Evolutionary conservation across 441 rosid genomes (phyloP).

Genomic region (Croton setiger): DNA sequence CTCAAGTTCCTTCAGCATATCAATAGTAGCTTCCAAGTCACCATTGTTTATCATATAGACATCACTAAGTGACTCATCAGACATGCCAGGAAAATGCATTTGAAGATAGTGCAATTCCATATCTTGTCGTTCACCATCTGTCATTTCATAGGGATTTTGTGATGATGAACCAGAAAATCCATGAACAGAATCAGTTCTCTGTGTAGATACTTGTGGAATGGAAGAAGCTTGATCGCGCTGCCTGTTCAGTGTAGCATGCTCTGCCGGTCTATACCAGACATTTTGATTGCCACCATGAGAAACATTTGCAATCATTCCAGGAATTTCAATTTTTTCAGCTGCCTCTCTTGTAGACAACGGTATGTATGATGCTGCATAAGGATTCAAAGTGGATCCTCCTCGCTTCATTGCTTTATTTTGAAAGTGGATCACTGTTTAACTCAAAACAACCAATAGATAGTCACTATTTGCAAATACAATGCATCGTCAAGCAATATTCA

Average conservation of each 20-base stretch:
- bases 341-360: constrained; percentile 66
- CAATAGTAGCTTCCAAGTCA: constrained; percentile 71
- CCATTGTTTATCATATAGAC: constrained; percentile 65
- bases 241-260: constrained; percentile 28
- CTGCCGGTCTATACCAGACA: constrained; percentile 30
- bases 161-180: constrained; percentile 34
- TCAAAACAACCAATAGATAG: neutral
- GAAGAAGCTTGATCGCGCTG: constrained; percentile 28
- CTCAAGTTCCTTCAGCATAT: constrained; percentile 88
- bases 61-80: constrained; percentile 67
- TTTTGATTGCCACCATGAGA: constrained; percentile 26
- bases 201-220: constrained; percentile 24
- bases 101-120: constrained; percentile 72
- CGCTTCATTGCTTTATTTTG: constrained; percentile 50
- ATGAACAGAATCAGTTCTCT: constrained; percentile 28
- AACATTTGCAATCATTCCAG: constrained; percentile 18
- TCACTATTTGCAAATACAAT: neutral
- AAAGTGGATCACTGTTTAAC: constrained; percentile 9
- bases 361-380: constrained; percentile 73
- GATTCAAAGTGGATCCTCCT: constrained; percentile 67
- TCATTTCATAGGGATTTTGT: constrained; percentile 27
- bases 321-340: constrained; percentile 22
- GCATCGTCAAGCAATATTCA: neutral
- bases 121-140: constrained; percentile 55
- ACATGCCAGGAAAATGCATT: constrained; percentile 67